A percentile compares a stretch with the other conserved stretches of the same genome.
Conservation (phyloP, 805 yeast genomes). For the Saccharomycopsis fermentans region DNA sequence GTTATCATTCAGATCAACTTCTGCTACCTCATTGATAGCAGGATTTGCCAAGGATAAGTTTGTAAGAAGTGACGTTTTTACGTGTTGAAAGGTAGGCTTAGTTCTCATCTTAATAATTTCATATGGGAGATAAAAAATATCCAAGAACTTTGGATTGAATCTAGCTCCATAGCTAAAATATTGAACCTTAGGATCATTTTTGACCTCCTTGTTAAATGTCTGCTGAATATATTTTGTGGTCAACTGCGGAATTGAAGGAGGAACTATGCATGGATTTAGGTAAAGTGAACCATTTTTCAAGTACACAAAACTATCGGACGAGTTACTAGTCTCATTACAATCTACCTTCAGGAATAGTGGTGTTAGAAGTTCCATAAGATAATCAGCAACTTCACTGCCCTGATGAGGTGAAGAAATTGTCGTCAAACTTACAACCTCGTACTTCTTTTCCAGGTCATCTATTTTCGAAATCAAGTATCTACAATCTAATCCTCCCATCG, state of each 20-base stretch:
- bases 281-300: background rate
- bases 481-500: conserved; percentile 91
- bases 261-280: conserved; percentile 20
- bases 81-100: background rate
- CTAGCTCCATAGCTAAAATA: conserved; percentile 82
- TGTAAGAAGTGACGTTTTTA: background rate
- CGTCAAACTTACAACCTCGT: conserved; percentile 62
- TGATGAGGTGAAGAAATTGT: conserved; percentile 84
- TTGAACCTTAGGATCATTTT: conserved; percentile 49
- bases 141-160: conserved; percentile 52
- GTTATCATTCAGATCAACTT: conserved; percentile 41
- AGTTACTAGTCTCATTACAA: background rate
- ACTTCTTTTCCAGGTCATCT: conserved; percentile 30
- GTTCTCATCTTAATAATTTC: conserved; percentile 34
- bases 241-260: conserved; percentile 49
- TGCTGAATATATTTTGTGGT: conserved; percentile 42
- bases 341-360: background rate
- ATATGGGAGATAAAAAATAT: conserved; percentile 57
- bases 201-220: conserved; percentile 41
- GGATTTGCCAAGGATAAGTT: background rate
- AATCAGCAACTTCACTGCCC: conserved; percentile 79
- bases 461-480: conserved; percentile 60
- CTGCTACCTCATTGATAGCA: conserved; percentile 19
- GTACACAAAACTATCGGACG: background rate
- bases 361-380: conserved; percentile 31